These are phyloP conservation scores for Prunus dulcis DNA, from an alignment of 306 rosid species.

Conservation along the genomic window DNA sequence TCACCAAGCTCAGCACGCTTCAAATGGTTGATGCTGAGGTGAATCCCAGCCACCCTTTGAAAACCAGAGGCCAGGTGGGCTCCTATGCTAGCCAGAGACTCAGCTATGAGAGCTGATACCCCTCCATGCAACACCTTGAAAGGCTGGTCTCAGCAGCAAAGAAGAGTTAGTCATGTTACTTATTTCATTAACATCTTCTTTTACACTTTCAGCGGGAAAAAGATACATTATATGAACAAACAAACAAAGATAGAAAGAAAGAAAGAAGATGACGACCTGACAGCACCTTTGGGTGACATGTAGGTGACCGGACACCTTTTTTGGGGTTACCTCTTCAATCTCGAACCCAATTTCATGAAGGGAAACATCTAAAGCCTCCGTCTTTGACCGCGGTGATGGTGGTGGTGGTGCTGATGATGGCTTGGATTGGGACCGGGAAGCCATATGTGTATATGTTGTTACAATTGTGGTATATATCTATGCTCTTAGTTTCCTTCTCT, in stretches of 20 bases:
- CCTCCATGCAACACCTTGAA: slow-evolving; percentile 98
- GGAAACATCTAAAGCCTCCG: slow-evolving; percentile 47
- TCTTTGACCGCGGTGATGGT: slow-evolving; percentile 25
- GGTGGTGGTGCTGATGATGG: background rate
- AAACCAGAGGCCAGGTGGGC: slow-evolving; percentile 75
- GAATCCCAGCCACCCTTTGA: slow-evolving; percentile 82
- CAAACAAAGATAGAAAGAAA: background rate
- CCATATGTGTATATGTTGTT: background rate
- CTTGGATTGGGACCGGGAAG: background rate
- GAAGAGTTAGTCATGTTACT: background rate
- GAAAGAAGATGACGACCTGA: slow-evolving; percentile 45
- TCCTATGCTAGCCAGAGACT: slow-evolving; percentile 68
- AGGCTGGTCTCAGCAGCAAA: slow-evolving; percentile 42
- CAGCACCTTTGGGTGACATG: slow-evolving; percentile 58
- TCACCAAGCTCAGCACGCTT: slow-evolving; percentile 70
- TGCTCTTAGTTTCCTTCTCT: too few relatives aligned
- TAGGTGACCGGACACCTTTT: slow-evolving; percentile 63
- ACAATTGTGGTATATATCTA: too few relatives aligned
- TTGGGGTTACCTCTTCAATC: slow-evolving; percentile 45
- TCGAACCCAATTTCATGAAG: slow-evolving; percentile 66
- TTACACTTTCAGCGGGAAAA: background rate
- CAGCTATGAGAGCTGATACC: slow-evolving; percentile 85
- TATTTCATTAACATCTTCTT: background rate
- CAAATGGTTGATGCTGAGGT: slow-evolving; percentile 83
- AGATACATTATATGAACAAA: background rate